These are phyloP conservation scores for Luffa aegyptiaca DNA, from an alignment of 306 rosid species.

Conservation along the genomic window DNA sequence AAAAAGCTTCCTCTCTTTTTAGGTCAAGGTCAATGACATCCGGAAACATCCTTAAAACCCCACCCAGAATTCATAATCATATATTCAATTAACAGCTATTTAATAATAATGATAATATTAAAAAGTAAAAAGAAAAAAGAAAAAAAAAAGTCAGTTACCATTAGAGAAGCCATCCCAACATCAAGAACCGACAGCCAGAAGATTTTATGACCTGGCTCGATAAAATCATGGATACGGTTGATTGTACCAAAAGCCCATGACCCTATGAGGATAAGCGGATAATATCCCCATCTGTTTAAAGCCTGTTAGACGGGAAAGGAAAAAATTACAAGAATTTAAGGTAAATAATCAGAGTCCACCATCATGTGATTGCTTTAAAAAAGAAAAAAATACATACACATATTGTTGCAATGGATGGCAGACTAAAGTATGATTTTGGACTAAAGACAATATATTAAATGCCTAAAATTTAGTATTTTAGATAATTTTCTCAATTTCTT, in stretches of 20 bases:
- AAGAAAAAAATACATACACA: background rate
- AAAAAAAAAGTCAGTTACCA: slow-evolving; percentile 36
- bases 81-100: background rate
- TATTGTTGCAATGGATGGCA: background rate
- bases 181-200: slow-evolving; percentile 97
- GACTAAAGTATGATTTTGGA: background rate
- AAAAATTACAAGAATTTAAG: background rate
- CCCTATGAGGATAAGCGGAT: slow-evolving; percentile 92
- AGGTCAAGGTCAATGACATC: background rate
- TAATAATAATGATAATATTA: background rate
- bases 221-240: slow-evolving; percentile 86
- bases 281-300: slow-evolving; percentile 89
- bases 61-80: background rate
- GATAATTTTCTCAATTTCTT: background rate
- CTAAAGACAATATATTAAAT: background rate
- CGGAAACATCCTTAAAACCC: background rate
- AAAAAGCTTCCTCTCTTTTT: background rate
- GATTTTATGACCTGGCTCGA: slow-evolving; percentile 74
- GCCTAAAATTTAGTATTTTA: background rate
- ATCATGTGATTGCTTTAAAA: background rate
- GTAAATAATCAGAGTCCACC: background rate
- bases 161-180: slow-evolving; percentile 79
- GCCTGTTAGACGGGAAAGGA: slow-evolving; percentile 40
- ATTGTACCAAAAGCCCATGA: slow-evolving; percentile 91
- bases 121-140: background rate